A percentile compares a stretch with the other conserved stretches of the same genome.
Evolutionary conservation across 2,329 filamentous ascomycete species (phyloP).

Genomic region (Dactylella cylindrospora): DNA sequence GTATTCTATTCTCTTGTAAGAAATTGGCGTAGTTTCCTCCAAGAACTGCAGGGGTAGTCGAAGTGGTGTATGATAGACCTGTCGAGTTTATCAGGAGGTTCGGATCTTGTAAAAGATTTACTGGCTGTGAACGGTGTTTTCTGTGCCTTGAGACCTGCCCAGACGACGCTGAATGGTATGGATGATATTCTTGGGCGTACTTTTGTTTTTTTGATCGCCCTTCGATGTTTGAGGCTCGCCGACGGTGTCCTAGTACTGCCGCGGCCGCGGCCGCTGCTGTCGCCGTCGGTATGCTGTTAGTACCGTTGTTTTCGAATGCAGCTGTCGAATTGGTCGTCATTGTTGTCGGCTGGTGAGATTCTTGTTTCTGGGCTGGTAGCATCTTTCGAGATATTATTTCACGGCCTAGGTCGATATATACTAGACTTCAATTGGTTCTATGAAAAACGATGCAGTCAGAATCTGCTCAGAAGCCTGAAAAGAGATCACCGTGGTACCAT

Average conservation of each 20-base stretch:
- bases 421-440: too few relatives aligned
- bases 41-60: conserved; percentile 29
- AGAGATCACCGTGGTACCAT: too few relatives aligned
- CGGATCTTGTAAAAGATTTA: conserved; percentile 40
- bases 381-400: conserved; percentile 27
- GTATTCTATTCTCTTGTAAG: conserved; percentile 43
- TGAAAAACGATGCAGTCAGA: too few relatives aligned
- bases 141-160: conserved; percentile 37
- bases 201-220: conserved; percentile 32
- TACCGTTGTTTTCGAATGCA: conserved; percentile 34
- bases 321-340: conserved; percentile 44
- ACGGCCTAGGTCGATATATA: too few relatives aligned
- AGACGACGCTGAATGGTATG: conserved; percentile 26
- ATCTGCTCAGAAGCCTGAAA: too few relatives aligned
- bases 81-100: conserved; percentile 31
- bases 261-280: too few relatives aligned
- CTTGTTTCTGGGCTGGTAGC: conserved; percentile 43
- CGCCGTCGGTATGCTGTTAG: conserved; percentile 43
- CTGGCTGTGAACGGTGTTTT: conserved; percentile 37
- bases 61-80: conserved; percentile 22
- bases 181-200: conserved; percentile 36
- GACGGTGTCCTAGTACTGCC: conserved; percentile 30
- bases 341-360: conserved; percentile 39
- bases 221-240: conserved; percentile 39
- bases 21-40: conserved; percentile 41